A percentile compares a stretch with the other conserved stretches of the same genome.
These are phyloP conservation scores for Metschnikowia reukaufii DNA, from an alignment of 805 yeast species.

Conservation along the genomic window DNA sequence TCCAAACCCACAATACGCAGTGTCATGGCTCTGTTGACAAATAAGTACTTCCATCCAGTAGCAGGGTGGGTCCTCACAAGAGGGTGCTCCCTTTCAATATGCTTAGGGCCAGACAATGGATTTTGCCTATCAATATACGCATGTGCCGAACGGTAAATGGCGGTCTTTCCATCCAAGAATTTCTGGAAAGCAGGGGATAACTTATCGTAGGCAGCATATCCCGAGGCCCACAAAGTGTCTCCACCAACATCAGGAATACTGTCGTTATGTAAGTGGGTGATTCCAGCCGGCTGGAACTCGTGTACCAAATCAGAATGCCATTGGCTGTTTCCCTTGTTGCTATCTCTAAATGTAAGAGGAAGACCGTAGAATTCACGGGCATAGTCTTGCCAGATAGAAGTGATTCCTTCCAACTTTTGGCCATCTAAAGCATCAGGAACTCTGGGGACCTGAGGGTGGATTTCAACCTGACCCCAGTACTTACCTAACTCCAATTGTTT, in stretches of 20 bases:
- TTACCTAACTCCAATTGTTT: slow-evolving; percentile 32
- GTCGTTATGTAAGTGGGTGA: slow-evolving; percentile 54
- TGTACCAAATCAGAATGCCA: slow-evolving; percentile 55
- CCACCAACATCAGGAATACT: slow-evolving; percentile 53
- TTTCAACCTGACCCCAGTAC: slow-evolving; percentile 32
- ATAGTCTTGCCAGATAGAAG: slow-evolving; percentile 34
- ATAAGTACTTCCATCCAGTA: slow-evolving; percentile 35
- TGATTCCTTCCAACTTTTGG: slow-evolving; percentile 24
- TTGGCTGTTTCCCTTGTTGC: slow-evolving; percentile 22
- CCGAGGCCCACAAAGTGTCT: slow-evolving; percentile 57
- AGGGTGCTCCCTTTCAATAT: slow-evolving; percentile 32
- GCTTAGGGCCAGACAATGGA: slow-evolving; percentile 33
- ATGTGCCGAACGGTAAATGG: slow-evolving; percentile 44
- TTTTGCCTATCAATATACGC: slow-evolving; percentile 35
- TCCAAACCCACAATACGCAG: slow-evolving; percentile 32
- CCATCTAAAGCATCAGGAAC: slow-evolving; percentile 20
- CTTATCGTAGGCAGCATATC: slow-evolving; percentile 59
- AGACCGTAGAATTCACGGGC: slow-evolving; percentile 23
- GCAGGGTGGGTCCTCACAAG: slow-evolving; percentile 34
- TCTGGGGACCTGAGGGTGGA: slow-evolving; percentile 20
- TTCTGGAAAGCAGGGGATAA: slow-evolving; percentile 50
- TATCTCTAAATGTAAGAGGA: slow-evolving; percentile 29
- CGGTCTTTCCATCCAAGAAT: slow-evolving; percentile 54
- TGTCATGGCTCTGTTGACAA: slow-evolving; percentile 31
- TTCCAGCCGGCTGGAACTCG: slow-evolving; percentile 57